Evolutionary conservation across 164 flowering plant species (phyloP), one percentile per base, ranked within the genome.

Genomic region (Magnolia kwangsiensis): DNA sequence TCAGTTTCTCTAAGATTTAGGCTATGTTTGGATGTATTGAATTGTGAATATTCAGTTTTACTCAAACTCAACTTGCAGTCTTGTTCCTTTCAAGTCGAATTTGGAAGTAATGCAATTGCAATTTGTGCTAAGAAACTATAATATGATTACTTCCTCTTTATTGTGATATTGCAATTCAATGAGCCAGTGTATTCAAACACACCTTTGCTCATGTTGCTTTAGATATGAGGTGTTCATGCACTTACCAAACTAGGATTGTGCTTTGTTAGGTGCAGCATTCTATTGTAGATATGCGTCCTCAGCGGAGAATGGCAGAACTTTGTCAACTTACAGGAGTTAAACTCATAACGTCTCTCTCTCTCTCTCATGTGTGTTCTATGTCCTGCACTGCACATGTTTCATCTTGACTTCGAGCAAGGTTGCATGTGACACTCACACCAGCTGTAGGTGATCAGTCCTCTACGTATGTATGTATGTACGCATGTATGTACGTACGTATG

Each of bases 261-360:
- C 20, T 20, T 51, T 76, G 14, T 78, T 55, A 96, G 99, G 98
- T 94, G 78, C 99, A 96, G 87, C 98, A 96, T 86, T 96, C 98
- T 58, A 77, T 96, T 79, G 94, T 96, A 75, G 99, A 96, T 83
- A 94, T 94, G 98, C 98, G 98, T 69, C 99, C 99, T 79, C 98
- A 91, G 76, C 90, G 91, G 87, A 90, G 80, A 77, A 96, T 96
- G 99, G 97, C 97, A 37, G 95, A 96, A 84, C 93, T 96, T 79
- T 96, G 99, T 82, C 87, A 87, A 84, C 92, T 89, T 50, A 87
- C 92, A 9, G 99, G 99, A 85, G 99, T 96, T 13, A 89, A 96
- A 86, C 93, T 96, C 50, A 94, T 94, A 85, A 96, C 99, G 97
- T 96, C 83, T 83, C 80, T 82, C 85, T 83, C 89, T 83, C 85